These are phyloP conservation scores for Bathelium albidoporum DNA, from an alignment of 495 filamentous ascomycete genomes.

Conservation along the genomic window DNA sequence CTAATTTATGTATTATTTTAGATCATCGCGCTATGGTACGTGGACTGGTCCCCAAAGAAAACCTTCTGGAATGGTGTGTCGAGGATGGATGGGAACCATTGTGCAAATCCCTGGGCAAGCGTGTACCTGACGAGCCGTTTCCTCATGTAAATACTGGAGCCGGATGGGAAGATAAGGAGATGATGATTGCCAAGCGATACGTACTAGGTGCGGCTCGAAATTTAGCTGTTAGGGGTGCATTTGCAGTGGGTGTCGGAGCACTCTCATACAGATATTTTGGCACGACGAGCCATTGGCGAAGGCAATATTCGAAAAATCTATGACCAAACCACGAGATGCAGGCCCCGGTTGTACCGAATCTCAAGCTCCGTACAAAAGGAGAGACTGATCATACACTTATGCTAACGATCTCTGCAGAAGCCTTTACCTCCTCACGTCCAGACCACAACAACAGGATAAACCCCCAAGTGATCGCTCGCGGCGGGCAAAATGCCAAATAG, in stretches of 20 bases:
- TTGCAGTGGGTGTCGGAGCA: not conserved
- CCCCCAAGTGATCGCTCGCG: too few relatives aligned
- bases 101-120: slow-evolving; percentile 26
- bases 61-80: slow-evolving; percentile 19
- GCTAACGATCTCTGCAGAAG: too few relatives aligned
- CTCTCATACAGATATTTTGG: not conserved
- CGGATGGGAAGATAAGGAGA: not conserved
- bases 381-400: too few relatives aligned
- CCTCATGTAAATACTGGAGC: slow-evolving; percentile 11
- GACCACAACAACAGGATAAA: too few relatives aligned
- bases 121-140: slow-evolving; percentile 13
- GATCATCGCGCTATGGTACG: slow-evolving; percentile 15
- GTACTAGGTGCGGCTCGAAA: not conserved
- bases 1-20: not conserved
- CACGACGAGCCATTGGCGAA: too few relatives aligned
- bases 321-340: too few relatives aligned
- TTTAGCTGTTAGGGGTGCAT: not conserved
- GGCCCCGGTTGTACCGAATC: too few relatives aligned
- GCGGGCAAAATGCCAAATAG: too few relatives aligned
- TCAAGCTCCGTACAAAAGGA: too few relatives aligned
- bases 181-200: not conserved
- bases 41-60: slow-evolving; percentile 13
- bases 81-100: slow-evolving; percentile 32
- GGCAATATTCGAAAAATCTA: too few relatives aligned
- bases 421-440: too few relatives aligned